Conservation (phyloP, 2,329 filamentous ascomycete species). For the Penicillium sumatraense region DNA sequence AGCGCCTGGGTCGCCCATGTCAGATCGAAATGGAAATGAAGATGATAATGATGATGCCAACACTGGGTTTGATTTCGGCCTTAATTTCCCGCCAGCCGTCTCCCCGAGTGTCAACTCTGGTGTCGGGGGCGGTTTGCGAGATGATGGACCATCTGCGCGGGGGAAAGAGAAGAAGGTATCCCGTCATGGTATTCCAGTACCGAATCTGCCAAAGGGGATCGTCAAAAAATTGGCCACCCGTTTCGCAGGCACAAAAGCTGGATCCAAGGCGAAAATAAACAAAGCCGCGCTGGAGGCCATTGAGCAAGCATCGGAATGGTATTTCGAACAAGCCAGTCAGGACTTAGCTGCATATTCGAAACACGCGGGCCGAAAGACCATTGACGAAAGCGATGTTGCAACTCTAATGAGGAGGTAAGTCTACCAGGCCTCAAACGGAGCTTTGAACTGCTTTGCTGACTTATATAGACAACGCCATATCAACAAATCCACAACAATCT, state of each 20-base stretch:
- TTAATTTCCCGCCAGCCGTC: conserved; percentile 32
- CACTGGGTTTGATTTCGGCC: conserved; percentile 38
- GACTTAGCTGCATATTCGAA: conserved; percentile 79
- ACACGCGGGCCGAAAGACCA: conserved; percentile 81
- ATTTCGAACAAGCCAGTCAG: conserved; percentile 84
- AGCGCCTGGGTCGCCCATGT: conserved; percentile 30
- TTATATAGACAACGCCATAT: conserved; percentile 74
- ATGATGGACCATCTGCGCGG: conserved; percentile 33
- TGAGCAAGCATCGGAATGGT: conserved; percentile 84
- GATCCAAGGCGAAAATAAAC: conserved; percentile 69
- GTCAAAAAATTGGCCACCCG: conserved; percentile 70
- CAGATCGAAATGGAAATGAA: conserved; percentile 27
- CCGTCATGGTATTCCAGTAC: conserved; percentile 74
- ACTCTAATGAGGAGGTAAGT: conserved; percentile 81
- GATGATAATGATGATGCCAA: conserved; percentile 29
- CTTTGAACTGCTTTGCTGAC: conserved; percentile 31
- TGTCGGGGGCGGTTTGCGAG: conserved; percentile 41
- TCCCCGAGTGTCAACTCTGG: conserved; percentile 38
- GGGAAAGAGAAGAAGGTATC: conserved; percentile 64
- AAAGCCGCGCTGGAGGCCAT: conserved; percentile 76
- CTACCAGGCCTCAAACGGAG: conserved; percentile 8
- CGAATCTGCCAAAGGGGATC: conserved; percentile 71
- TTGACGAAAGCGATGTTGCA: conserved; percentile 82
- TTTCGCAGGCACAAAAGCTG: conserved; percentile 69
- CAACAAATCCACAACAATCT: conserved; percentile 72